phyloP scores from a whole-genome alignment of 169 alveolate genomes.

The Cystoisospora suis region DNA sequence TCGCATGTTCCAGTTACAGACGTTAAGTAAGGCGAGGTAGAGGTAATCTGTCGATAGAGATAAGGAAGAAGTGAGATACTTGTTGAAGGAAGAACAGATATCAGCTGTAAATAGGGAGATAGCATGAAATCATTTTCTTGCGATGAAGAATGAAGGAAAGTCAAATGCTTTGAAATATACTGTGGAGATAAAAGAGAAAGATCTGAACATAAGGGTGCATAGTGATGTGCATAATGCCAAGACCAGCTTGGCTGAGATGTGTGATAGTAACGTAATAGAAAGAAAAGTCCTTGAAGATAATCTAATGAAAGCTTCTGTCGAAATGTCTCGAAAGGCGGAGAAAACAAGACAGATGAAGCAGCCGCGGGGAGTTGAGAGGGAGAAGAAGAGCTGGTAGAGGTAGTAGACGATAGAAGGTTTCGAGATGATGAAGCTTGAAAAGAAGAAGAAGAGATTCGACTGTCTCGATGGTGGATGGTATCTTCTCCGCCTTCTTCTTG shows the following conservation, averaged over 20 bases:
- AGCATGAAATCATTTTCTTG: neutral
- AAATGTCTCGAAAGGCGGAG: conserved; percentile 33
- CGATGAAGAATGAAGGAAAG: neutral
- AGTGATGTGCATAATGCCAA: conserved; percentile 98
- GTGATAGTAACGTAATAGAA: conserved; percentile 61
- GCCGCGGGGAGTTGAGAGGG: neutral
- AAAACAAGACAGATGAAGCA: neutral
- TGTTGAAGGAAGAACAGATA: conserved; percentile 54
- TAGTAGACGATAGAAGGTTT: neutral
- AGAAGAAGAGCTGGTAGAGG: neutral
- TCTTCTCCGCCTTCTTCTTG: too few relatives aligned
- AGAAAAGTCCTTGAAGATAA: conserved; percentile 35
- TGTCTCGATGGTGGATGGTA: too few relatives aligned
- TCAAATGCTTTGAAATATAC: too few relatives aligned
- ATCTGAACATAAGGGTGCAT: conserved; percentile 86
- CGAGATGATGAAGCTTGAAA: neutral
- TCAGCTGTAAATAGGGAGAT: conserved; percentile 57
- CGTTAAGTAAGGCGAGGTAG: conserved; percentile 26
- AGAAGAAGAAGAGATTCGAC: too few relatives aligned
- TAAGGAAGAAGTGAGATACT: conserved; percentile 46
- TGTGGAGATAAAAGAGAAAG: neutral
- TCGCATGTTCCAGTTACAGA: neutral
- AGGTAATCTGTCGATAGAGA: conserved; percentile 49
- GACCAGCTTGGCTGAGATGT: conserved; percentile 97
- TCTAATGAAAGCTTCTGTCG: conserved; percentile 18